phyloP scores from a whole-genome alignment of 306 rosid genomes.

The Biancaea sappan region DNA sequence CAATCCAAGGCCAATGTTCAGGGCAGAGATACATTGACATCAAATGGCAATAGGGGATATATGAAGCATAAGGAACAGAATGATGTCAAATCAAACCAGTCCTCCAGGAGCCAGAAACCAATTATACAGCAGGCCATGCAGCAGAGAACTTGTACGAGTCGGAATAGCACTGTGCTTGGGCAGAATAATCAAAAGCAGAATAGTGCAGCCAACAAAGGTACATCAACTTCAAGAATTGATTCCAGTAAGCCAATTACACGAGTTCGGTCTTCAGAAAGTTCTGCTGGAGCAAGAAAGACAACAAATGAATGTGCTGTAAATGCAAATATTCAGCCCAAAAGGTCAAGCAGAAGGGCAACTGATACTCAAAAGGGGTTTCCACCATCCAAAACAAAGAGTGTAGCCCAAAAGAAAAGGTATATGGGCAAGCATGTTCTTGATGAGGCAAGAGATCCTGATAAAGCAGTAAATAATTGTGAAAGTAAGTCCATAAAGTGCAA shows the following conservation, averaged over 20 bases:
- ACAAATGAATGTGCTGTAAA: constrained; percentile 45
- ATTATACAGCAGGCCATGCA: constrained; percentile 43
- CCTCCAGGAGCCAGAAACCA: constrained; percentile 50
- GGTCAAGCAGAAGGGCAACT: constrained; percentile 44
- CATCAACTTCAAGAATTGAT: constrained; percentile 50
- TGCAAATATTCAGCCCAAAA: constrained; percentile 51
- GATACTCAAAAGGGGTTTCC: constrained; percentile 50
- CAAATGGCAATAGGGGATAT: constrained; percentile 44
- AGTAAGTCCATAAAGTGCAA: constrained; percentile 65
- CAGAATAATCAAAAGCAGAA: constrained; percentile 45
- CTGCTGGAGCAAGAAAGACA: constrained; percentile 24
- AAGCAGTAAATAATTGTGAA: constrained; percentile 35
- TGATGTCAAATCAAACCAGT: constrained; percentile 56
- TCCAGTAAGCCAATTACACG: constrained; percentile 49
- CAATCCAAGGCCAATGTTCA: constrained; percentile 58
- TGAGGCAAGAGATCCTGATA: constrained; percentile 44
- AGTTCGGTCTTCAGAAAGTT: constrained; percentile 44
- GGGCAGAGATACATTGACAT: constrained; percentile 45
- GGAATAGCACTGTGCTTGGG: constrained; percentile 52
- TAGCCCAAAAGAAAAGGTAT: constrained; percentile 47
- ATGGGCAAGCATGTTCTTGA: constrained; percentile 36
- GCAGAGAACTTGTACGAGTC: constrained; percentile 50
- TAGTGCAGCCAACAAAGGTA: constrained; percentile 49
- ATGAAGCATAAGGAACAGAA: constrained; percentile 52
- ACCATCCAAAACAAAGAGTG: constrained; percentile 39